Conservation (phyloP, 352 stramenopile species). For the Achlya hypogyna region DNA sequence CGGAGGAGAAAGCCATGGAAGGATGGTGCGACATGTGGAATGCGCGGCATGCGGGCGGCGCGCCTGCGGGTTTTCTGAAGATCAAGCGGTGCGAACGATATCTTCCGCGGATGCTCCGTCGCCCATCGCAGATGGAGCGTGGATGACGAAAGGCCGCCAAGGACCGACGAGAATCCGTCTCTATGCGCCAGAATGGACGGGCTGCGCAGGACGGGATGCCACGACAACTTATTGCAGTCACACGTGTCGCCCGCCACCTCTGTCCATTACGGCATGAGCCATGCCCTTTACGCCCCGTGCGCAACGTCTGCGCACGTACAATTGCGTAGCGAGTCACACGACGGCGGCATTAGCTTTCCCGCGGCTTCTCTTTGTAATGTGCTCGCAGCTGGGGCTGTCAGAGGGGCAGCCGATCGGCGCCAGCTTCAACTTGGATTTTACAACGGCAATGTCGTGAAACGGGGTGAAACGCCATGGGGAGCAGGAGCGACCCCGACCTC, state of each 20-base stretch:
- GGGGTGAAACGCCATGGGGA: background rate
- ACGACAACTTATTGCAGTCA: background rate
- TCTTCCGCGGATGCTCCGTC: no score
- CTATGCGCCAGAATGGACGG: no score
- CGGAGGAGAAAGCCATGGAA: background rate
- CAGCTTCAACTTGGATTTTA: no score
- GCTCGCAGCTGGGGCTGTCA: no score
- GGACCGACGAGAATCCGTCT: background rate
- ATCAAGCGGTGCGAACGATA: background rate
- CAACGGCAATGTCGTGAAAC: no score
- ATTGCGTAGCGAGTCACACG: background rate
- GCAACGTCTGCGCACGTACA: background rate
- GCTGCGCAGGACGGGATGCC: no score
- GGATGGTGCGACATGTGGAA: slow-evolving; percentile 1
- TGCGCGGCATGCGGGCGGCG: background rate
- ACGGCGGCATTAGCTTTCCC: background rate
- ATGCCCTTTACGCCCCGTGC: no score
- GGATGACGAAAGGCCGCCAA: background rate
- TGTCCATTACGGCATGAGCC: background rate
- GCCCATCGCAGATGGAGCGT: no score
- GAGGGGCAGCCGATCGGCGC: no score
- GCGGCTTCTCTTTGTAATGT: background rate
- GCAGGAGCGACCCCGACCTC: no score
- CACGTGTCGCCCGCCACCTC: background rate
- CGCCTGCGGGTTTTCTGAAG: slow-evolving; percentile 1